phyloP scores from a whole-genome alignment of 805 yeast genomes.

The Barnettozyma sucrosica region DNA sequence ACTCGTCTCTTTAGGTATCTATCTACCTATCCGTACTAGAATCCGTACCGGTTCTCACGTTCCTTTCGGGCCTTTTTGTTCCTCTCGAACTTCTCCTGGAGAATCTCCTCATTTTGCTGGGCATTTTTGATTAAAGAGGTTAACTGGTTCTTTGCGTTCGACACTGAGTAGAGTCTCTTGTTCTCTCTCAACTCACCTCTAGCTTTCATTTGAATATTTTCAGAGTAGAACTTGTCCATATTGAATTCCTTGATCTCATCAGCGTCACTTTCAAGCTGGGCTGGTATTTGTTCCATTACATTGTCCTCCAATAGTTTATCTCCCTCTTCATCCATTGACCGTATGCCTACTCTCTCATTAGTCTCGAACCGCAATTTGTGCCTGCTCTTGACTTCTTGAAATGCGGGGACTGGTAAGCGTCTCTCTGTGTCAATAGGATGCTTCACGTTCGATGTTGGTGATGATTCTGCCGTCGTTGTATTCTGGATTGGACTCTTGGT shows the following conservation, averaged over 20 bases:
- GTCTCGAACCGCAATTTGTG: not conserved
- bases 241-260: conserved; percentile 20
- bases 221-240: conserved; percentile 16
- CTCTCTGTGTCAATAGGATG: not conserved
- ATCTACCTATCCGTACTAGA: too few relatives aligned
- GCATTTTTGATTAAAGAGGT: conserved; percentile 26
- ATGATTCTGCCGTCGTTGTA: not conserved
- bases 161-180: conserved; percentile 19
- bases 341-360: not conserved
- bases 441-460: not conserved
- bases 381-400: conserved; percentile 2
- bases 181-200: conserved; percentile 20
- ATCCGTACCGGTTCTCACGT: conserved; percentile 20
- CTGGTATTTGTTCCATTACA: not conserved
- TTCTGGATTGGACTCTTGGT: not conserved
- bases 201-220: conserved; percentile 19
- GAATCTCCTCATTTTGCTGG: conserved; percentile 18
- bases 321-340: conserved; percentile 4
- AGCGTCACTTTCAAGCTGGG: not conserved
- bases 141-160: conserved; percentile 23
- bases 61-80: conserved; percentile 22
- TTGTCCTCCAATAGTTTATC: not conserved
- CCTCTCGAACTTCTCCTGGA: conserved; percentile 21
- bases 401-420: not conserved
- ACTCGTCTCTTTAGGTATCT: too few relatives aligned